These are phyloP conservation scores for Pinus tabuliformis DNA, from an alignment of 75 land plant genomes.

Conservation along the genomic window DNA sequence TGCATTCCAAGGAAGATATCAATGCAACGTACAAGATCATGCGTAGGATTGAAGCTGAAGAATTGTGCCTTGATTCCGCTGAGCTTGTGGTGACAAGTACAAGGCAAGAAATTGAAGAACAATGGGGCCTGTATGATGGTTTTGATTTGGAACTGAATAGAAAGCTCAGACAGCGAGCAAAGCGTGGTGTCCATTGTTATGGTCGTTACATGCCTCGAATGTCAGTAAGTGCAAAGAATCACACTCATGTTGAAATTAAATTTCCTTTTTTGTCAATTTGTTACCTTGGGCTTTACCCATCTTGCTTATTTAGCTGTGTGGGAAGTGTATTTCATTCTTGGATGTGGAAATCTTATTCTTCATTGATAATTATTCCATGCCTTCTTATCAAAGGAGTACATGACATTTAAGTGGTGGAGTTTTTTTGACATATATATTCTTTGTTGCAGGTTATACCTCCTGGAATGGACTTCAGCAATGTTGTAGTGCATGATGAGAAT, in stretches of 20 bases:
- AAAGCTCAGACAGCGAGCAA: conserved; percentile 68
- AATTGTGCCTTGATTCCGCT: conserved; percentile 70
- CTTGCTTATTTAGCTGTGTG: neutral
- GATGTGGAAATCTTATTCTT: neutral
- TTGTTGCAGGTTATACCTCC: conserved; percentile 76
- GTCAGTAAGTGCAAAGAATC: conserved; percentile 48
- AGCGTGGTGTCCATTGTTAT: conserved; percentile 71
- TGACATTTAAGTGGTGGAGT: neutral
- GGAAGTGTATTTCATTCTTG: too few species aligned
- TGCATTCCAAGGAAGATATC: conserved; percentile 77
- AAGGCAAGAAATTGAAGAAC: conserved; percentile 90
- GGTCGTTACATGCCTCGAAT: conserved; percentile 93
- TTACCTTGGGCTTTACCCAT: neutral
- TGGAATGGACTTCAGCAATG: conserved; percentile 85
- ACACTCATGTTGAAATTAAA: neutral
- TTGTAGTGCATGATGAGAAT: conserved; percentile 56
- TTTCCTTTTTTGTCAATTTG: neutral
- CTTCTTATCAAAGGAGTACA: neutral
- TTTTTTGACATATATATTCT: neutral
- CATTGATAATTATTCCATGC: neutral
- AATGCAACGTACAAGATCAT: conserved; percentile 75
- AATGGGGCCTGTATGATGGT: conserved; percentile 91
- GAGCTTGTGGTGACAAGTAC: conserved; percentile 92
- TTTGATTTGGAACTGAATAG: conserved; percentile 76
- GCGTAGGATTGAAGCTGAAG: conserved; percentile 89